Conservation (phyloP, 495 filamentous ascomycete species). For the Rhizodiscina lignyota region DNA sequence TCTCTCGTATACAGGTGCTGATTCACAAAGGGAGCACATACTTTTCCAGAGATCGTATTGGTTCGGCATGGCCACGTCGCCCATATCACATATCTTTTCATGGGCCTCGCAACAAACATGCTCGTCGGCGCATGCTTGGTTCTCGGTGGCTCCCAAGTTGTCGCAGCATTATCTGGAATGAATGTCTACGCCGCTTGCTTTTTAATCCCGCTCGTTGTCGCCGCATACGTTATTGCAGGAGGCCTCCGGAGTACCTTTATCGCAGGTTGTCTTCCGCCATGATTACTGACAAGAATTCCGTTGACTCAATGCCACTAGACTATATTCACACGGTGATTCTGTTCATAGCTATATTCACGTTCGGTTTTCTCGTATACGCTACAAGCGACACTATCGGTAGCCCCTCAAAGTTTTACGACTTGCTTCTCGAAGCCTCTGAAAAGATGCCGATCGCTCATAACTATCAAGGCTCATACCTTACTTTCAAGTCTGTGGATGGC, state of each 20-base stretch:
- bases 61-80: constrained; percentile 34
- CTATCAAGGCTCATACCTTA: constrained; percentile 70
- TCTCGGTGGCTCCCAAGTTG: constrained; percentile 21
- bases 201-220: constrained; percentile 9
- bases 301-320: constrained; percentile 24
- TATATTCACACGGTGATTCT: constrained; percentile 81
- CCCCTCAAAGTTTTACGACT: constrained; percentile 14
- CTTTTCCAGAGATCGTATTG: constrained; percentile 35
- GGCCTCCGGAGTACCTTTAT: constrained; percentile 16
- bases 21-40: constrained; percentile 40
- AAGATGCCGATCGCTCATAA: constrained; percentile 77
- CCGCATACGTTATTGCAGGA: too few species aligned
- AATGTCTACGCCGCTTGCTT: constrained; percentile 18
- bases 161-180: constrained; percentile 16
- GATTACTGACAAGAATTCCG: too few species aligned
- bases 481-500: constrained; percentile 72
- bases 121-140: constrained; percentile 36
- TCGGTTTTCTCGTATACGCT: constrained; percentile 55
- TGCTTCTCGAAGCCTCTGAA: constrained; percentile 27
- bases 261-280: too few species aligned
- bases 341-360: constrained; percentile 80
- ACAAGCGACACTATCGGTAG: constrained; percentile 11
- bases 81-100: constrained; percentile 33
- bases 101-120: too few species aligned
- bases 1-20: too few species aligned